Evolutionary conservation across 2,329 filamentous ascomycete species (phyloP).

Genomic region (Emmonsia crescens): DNA sequence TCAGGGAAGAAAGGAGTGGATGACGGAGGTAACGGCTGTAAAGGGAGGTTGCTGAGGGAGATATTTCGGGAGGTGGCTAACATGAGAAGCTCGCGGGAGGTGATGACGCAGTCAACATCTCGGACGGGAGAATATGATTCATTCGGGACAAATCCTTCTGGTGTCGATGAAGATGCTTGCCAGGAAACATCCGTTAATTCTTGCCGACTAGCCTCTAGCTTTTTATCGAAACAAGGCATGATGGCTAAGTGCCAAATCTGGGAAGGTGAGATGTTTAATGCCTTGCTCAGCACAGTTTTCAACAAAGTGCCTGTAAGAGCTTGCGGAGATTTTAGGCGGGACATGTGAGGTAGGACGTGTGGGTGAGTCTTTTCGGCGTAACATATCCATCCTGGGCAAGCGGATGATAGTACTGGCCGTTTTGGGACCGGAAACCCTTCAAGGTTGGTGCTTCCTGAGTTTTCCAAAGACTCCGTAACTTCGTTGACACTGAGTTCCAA

Average conservation of each 20-base stretch:
- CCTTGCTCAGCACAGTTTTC: constrained; percentile 71
- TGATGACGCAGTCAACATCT: constrained; percentile 97
- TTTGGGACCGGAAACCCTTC: constrained; percentile 23
- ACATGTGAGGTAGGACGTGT: constrained; percentile 82
- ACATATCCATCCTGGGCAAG: constrained; percentile 96
- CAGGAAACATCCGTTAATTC: constrained; percentile 78
- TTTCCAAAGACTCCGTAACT: constrained; percentile 39
- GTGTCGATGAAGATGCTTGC: constrained; percentile 32
- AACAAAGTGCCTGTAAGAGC: constrained; percentile 81
- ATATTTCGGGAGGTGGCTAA: constrained; percentile 71
- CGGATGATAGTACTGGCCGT: constrained; percentile 57
- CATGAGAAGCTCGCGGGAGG: constrained; percentile 85
- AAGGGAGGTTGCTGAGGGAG: constrained; percentile 62
- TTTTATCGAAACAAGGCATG: constrained; percentile 99
- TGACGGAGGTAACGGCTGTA: constrained; percentile 40
- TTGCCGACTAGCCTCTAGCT: constrained; percentile 85
- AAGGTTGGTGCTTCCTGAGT: constrained; percentile 8
- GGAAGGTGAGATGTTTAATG: constrained; percentile 59
- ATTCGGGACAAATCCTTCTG: constrained; percentile 26
- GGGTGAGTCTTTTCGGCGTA: constrained; percentile 98
- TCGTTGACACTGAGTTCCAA: constrained; percentile 72
- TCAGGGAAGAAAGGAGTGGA: constrained; percentile 60
- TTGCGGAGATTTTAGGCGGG: constrained; percentile 85
- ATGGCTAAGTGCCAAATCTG: constrained; percentile 89
- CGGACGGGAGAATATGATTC: constrained; percentile 43